Evolutionary conservation across 257 asterid species (phyloP), one percentile per base, ranked within the genome.

Genomic region (Haberlea rhodopensis): DNA sequence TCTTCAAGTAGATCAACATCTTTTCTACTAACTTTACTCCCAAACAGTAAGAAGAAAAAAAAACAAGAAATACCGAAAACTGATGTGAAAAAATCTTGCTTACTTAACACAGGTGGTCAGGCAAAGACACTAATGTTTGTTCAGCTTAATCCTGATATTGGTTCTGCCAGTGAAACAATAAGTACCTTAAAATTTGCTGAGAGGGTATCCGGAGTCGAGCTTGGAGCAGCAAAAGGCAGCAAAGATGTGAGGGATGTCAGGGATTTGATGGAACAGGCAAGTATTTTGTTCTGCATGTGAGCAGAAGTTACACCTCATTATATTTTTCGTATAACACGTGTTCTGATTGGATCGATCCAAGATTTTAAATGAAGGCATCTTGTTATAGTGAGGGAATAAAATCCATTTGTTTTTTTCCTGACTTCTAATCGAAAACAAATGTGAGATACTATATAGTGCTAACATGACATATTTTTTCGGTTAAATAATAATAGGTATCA

Each of bases 111-210:
- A 91, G 98, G 97, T 53, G 99, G 99, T 1, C 85, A 86, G 10
- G 96, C 99, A 5, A 94, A 94, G 85, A 94, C 97, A 4, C 95
- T 94, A 19, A 94, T 94, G 96, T 90, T 94, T 62, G 97, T 94
- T 75, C 99, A 94, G 83, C 89, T 94, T 28, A 94, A 90, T 82
- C 96, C 99, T 2, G 99, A 94, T 40, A 69, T 59, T 21, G 73
- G 28, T 63, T 94, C 97, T 0, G 75, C 68, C 64, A 81, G 83
- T 13, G 99, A 94, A 73, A 67, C 80, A 69, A 0, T 78, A 43
- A 84, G 97, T 58, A 86, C 99, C n/a, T 84, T 94, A 58, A 94
- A 94, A 69, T 94, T 94, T 74, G 97, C 99, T 23, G 99, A 94
- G 71, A 81, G 99, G 71, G 99, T 82, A 26, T 87, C 99, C 2